Evolutionary conservation across 148 eudicot genomes (phyloP).

Genomic region (Limonium bicolor): DNA sequence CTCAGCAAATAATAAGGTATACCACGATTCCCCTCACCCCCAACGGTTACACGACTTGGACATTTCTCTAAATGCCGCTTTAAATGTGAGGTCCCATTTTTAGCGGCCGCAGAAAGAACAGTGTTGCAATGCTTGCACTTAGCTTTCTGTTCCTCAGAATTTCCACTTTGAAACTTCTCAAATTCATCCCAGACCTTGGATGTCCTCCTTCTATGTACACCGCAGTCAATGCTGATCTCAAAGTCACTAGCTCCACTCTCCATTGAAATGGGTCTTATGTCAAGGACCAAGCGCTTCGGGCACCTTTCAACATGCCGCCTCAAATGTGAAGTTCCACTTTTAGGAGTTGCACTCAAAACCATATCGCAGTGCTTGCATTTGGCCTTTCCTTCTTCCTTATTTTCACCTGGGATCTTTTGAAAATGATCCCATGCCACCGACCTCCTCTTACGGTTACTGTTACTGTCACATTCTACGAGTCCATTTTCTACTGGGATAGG

Average conservation of each 20-base stretch:
- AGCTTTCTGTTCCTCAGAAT: slow-evolving; percentile 31
- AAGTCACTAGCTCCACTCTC: slow-evolving; percentile 15
- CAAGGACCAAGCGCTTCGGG: slow-evolving; percentile 22
- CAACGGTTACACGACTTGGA: slow-evolving; percentile 13
- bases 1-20: slow-evolving; percentile 4
- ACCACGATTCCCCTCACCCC: not conserved
- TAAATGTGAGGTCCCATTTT: slow-evolving; percentile 36
- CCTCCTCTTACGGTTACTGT: slow-evolving; percentile 18
- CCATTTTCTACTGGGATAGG: slow-evolving; percentile 19
- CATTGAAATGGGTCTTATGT: slow-evolving; percentile 25
- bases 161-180: slow-evolving; percentile 24
- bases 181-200: slow-evolving; percentile 39
- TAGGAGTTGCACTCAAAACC: slow-evolving; percentile 27
- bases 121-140: slow-evolving; percentile 31
- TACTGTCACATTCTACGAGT: slow-evolving; percentile 24
- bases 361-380: slow-evolving; percentile 27
- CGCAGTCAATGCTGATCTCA: slow-evolving; percentile 12
- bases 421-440: slow-evolving; percentile 38
- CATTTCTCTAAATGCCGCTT: slow-evolving; percentile 43
- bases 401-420: slow-evolving; percentile 22
- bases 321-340: slow-evolving; percentile 39
- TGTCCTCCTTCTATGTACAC: slow-evolving; percentile 14
- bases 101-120: slow-evolving; percentile 31
- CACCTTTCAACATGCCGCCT: slow-evolving; percentile 35
- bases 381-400: slow-evolving; percentile 27